phyloP scores from a whole-genome alignment of 257 asterid genomes.

The Solanum tarijense region DNA sequence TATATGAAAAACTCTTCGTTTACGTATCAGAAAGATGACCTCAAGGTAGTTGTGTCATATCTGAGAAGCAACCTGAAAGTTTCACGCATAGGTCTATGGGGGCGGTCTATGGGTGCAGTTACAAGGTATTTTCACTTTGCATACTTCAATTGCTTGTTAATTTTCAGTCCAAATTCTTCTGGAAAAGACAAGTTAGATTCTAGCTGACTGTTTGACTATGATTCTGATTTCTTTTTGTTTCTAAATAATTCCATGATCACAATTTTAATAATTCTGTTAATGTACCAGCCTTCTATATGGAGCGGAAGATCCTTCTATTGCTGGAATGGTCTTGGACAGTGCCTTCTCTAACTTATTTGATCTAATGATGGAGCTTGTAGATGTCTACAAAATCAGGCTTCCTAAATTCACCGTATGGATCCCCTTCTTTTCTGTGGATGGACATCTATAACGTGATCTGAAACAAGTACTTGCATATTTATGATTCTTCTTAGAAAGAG shows the following conservation, averaged over 20 bases:
- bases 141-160: background rate
- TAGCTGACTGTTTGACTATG: background rate
- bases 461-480: background rate
- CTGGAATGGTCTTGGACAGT: conserved; percentile 98
- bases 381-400: conserved; percentile 83
- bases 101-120: conserved; percentile 99
- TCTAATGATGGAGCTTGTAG: conserved; percentile 97
- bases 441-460: background rate
- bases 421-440: background rate
- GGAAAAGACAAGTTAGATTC: background rate
- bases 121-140: conserved; percentile 51
- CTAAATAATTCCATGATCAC: background rate
- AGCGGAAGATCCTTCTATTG: conserved; percentile 96
- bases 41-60: conserved; percentile 78
- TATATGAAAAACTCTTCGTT: background rate
- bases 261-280: conserved; percentile 2
- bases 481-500: background rate
- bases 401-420: conserved; percentile 78
- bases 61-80: conserved; percentile 60
- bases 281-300: conserved; percentile 86
- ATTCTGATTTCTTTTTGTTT: background rate
- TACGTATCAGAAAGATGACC: conserved; percentile 76
- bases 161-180: background rate
- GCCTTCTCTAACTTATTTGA: conserved; percentile 90
- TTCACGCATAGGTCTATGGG: conserved; percentile 96